Conservation (phyloP, 78 protist species). For the Dictyostelium brefeldianum region DNA sequence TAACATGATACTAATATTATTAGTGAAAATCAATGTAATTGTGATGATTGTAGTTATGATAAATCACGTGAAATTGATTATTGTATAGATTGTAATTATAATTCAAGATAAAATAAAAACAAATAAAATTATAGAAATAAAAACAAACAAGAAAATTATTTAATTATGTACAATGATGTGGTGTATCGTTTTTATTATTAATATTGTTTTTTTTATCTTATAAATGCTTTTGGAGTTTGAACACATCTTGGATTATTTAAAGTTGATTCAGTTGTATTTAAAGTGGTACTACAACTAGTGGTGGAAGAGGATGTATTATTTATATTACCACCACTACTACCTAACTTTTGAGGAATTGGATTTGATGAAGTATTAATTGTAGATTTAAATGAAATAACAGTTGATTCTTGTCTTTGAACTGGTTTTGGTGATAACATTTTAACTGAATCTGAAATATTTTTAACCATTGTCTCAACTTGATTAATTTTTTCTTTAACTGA, state of each 20-base stretch:
- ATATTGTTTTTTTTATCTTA: background rate
- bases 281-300: background rate
- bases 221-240: background rate
- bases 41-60: conserved; percentile 3
- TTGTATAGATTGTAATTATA: conserved; percentile 47
- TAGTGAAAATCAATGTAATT: background rate
- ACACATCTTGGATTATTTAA: background rate
- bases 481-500: conserved; percentile 24
- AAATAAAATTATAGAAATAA: background rate
- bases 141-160: background rate
- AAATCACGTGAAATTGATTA: conserved; percentile 5
- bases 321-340: no score
- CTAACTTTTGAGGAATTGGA: background rate
- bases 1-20: background rate
- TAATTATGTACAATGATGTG: background rate
- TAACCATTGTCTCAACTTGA: background rate
- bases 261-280: background rate
- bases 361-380: conserved; percentile 4
- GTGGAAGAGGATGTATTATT: no score
- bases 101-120: background rate
- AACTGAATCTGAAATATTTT: background rate
- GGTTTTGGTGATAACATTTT: conserved; percentile 1
- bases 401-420: background rate
- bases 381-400: background rate
- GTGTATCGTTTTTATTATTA: background rate